A percentile compares a stretch with the other conserved stretches of the same genome.
Evolutionary conservation across 2,329 filamentous ascomycete species (phyloP).

Genomic region (Penicillium sp.): DNA sequence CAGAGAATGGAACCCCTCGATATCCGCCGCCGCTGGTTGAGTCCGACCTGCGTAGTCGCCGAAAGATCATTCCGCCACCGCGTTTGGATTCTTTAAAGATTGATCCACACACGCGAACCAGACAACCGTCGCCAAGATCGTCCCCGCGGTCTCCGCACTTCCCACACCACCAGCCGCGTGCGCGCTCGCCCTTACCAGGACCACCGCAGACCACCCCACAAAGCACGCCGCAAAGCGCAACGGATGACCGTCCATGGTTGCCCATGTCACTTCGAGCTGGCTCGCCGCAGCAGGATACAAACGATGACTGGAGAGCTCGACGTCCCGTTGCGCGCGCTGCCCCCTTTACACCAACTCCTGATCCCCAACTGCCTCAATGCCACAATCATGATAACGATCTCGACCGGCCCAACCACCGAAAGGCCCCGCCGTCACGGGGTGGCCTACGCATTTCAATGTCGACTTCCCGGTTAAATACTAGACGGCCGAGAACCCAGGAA

Average conservation of each 20-base stretch:
- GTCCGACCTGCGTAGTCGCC: slow-evolving; percentile 35
- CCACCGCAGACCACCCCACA: background rate
- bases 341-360: slow-evolving; percentile 25
- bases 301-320: slow-evolving; percentile 20
- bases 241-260: slow-evolving; percentile 23
- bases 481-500: slow-evolving; percentile 31
- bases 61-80: slow-evolving; percentile 33
- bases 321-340: slow-evolving; percentile 26
- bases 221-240: background rate
- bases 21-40: slow-evolving; percentile 38
- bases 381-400: slow-evolving; percentile 26
- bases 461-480: slow-evolving; percentile 36
- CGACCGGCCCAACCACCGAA: slow-evolving; percentile 31
- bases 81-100: slow-evolving; percentile 36
- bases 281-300: slow-evolving; percentile 17
- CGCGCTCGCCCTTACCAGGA: slow-evolving; percentile 28
- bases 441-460: slow-evolving; percentile 44
- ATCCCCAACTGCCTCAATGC: slow-evolving; percentile 21
- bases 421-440: slow-evolving; percentile 29
- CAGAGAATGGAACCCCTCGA: slow-evolving; percentile 44
- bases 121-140: slow-evolving; percentile 20
- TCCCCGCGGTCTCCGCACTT: slow-evolving; percentile 25
- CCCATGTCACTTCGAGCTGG: slow-evolving; percentile 22
- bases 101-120: slow-evolving; percentile 30
- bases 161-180: slow-evolving; percentile 21